Evolutionary conservation across 768 basidiomycete genomes (phyloP).

Genomic region (Russula vinacea): DNA sequence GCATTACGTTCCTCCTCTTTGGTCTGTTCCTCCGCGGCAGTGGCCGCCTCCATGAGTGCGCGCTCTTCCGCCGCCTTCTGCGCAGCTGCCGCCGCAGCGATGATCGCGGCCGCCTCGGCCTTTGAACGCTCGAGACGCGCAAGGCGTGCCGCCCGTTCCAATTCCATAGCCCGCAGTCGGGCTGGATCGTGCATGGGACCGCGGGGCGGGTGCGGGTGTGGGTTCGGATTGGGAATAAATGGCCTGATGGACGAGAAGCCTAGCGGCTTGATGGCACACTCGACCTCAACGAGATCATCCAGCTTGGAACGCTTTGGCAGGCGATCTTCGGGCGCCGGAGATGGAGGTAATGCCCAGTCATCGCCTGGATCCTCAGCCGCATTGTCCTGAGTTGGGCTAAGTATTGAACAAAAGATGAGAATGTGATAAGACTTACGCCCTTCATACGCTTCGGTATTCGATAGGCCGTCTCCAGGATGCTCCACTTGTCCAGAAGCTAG

Average conservation of each 20-base stretch:
- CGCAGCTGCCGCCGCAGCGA: constrained; percentile 42
- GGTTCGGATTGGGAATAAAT: background rate
- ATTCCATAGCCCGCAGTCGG: background rate
- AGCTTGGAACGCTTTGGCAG: constrained; percentile 31
- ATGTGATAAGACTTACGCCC: constrained; percentile 36
- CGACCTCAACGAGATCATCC: constrained; percentile 25
- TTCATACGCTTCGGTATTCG: constrained; percentile 78
- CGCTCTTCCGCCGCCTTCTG: constrained; percentile 30
- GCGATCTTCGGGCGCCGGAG: constrained; percentile 28
- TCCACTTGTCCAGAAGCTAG: constrained; percentile 81
- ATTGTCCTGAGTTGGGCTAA: constrained; percentile 31
- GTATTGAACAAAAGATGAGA: background rate
- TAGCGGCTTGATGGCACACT: constrained; percentile 33
- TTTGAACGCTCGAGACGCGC: constrained; percentile 28
- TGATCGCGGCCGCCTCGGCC: constrained; percentile 41
- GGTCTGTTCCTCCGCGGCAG: constrained; percentile 30
- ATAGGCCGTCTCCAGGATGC: constrained; percentile 68
- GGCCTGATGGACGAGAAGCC: constrained; percentile 23
- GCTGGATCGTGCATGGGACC: background rate
- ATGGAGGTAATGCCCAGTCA: constrained; percentile 10
- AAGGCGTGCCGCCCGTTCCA: constrained; percentile 15
- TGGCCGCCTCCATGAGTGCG: constrained; percentile 29
- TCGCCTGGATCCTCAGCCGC: constrained; percentile 29
- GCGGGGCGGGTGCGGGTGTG: background rate
- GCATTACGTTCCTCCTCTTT: constrained; percentile 30